phyloP scores from a whole-genome alignment of 768 basidiomycete species.

The Leccinum rimulosum region DNA sequence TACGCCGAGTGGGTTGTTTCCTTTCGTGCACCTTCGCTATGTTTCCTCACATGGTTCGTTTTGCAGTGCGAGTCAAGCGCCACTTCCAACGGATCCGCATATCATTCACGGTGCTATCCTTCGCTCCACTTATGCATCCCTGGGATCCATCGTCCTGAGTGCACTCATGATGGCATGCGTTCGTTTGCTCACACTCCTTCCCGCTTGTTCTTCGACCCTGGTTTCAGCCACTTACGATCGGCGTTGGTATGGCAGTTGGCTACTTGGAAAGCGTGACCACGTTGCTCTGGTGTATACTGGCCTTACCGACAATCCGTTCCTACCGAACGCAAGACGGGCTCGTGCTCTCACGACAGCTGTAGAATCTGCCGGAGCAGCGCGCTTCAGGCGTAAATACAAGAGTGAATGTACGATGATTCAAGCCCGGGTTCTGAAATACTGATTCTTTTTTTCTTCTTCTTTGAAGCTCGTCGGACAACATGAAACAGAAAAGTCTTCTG shows the following conservation, averaged over 20 bases:
- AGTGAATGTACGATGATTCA: slow-evolving; percentile 51
- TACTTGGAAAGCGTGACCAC: slow-evolving; percentile 46
- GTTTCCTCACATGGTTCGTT: slow-evolving; percentile 6
- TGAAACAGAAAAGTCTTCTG: slow-evolving; percentile 74
- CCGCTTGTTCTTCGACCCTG: slow-evolving; percentile 42
- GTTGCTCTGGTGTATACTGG: slow-evolving; percentile 69
- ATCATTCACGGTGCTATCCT: slow-evolving; percentile 74
- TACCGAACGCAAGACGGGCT: slow-evolving; percentile 53
- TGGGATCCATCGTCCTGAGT: slow-evolving; percentile 77
- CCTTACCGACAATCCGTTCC: slow-evolving; percentile 70
- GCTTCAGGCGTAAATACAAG: slow-evolving; percentile 47
- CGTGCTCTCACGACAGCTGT: slow-evolving; percentile 55
- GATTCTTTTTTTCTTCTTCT: neutral
- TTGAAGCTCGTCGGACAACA: slow-evolving; percentile 30
- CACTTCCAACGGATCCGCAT: slow-evolving; percentile 57
- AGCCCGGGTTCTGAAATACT: neutral
- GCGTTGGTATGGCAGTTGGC: slow-evolving; percentile 37
- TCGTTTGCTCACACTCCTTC: slow-evolving; percentile 53
- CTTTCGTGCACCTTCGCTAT: neutral
- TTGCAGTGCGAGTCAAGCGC: slow-evolving; percentile 27
- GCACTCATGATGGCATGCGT: slow-evolving; percentile 73
- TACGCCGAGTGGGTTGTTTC: slow-evolving; percentile 54
- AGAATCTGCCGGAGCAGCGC: slow-evolving; percentile 42
- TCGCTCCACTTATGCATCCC: slow-evolving; percentile 76
- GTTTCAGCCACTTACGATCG: slow-evolving; percentile 39